Evolutionary conservation across 805 yeast genomes (phyloP), one percentile per base, ranked within the genome.

Genomic region (Schizosaccharomyces lindneri): DNA sequence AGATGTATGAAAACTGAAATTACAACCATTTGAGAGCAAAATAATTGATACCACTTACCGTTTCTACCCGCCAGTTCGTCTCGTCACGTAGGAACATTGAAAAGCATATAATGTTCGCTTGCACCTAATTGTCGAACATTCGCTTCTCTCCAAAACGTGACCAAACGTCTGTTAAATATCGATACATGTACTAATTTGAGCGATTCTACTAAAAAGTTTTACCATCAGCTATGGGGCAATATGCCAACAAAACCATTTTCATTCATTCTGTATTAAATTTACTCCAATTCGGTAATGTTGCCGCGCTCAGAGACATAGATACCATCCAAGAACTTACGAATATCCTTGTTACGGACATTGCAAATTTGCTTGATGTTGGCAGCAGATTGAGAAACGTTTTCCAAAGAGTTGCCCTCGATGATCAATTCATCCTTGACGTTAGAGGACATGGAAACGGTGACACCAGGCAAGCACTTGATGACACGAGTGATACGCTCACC

Each of bases 301-400:
- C 95, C 95, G 79, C 85, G 85, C 80, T 85, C 94, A 69, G 97
- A 89, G 72, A 90, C 98, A 78, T 90, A 90, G 80, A 90, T 89
- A 88, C 99, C 99, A 78, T 94, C 98, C 82, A 93, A 85, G 84
- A 90, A 90, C 83, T 90, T 90, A 81, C 98, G 87, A 89, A 93
- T 90, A 93, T 90, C 98, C 90, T 93, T 93, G 93, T 90, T 90
- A 82, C 95, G 86, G 75, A 88, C 97, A 77, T 94, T 83, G 82
- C 97, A 88, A 77, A 82, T 82, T 81, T 90, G 97, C 79, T 90
- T 96, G 72, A 93, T 81, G 75, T 88, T 96, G 73, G 98, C 98
- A 77, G 95, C 93, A 74, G 88, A 85, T 80, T 90, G 98, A 68
- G 97, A 93, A 70, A 90, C 98, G 73, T 82, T 86, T 80, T 90